Conservation (phyloP, 441 rosid genomes). For the Croton setiger region DNA sequence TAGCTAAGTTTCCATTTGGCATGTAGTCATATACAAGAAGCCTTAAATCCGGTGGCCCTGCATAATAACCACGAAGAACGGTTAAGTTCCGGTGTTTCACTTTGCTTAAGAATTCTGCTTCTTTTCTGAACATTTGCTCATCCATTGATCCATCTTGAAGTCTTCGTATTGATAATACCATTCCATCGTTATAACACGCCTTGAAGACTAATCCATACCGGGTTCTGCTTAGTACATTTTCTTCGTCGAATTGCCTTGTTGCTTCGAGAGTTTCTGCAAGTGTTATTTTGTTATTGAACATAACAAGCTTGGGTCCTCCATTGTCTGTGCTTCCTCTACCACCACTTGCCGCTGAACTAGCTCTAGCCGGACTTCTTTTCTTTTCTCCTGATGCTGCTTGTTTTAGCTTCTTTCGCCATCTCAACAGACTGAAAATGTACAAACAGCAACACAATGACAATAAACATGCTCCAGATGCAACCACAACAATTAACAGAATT, state of each 20-base stretch:
- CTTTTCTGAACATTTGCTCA: conserved; percentile 74
- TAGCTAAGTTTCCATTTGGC: conserved; percentile 94
- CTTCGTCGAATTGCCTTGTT: conserved; percentile 87
- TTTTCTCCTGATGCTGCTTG: conserved; percentile 72
- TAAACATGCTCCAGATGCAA: conserved; percentile 55
- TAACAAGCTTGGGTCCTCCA: conserved; percentile 86
- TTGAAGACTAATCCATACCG: conserved; percentile 81
- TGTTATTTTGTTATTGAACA: conserved; percentile 93
- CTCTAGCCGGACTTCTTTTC: conserved; percentile 84
- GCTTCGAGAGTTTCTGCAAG: conserved; percentile 89
- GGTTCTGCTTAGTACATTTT: conserved; percentile 85
- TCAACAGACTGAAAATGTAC: conserved; percentile 72
- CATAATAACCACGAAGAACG: conserved; percentile 85
- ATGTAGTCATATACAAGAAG: conserved; percentile 91
- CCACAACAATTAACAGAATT: conserved; percentile 55
- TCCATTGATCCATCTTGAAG: conserved; percentile 66
- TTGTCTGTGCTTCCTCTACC: conserved; percentile 81
- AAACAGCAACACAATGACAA: conserved; percentile 79
- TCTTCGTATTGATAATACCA: conserved; percentile 85
- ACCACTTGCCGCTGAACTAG: conserved; percentile 75
- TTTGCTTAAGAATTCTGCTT: conserved; percentile 82
- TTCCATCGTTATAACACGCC: conserved; percentile 81
- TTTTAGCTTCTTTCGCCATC: conserved; percentile 80
- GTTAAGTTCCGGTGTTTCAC: conserved; percentile 85
- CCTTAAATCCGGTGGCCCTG: conserved; percentile 76